These are phyloP conservation scores for Cladosporium sp. DNA, from an alignment of 2,329 filamentous ascomycete species.

Conservation along the genomic window DNA sequence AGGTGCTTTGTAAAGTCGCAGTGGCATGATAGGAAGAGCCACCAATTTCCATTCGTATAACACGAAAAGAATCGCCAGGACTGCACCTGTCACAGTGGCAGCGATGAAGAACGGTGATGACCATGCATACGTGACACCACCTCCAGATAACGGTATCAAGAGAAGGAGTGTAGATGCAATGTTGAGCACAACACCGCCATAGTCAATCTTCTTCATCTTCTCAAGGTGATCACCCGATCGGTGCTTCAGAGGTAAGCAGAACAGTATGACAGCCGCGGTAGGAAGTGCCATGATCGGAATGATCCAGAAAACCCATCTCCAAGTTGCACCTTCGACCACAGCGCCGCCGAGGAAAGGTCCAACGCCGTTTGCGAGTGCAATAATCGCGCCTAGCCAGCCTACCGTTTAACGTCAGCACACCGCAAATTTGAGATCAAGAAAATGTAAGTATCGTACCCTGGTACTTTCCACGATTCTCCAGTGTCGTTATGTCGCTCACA, in stretches of 20 bases:
- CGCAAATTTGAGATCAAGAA: neutral
- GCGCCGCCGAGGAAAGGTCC: constrained; percentile 45
- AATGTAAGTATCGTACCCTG: constrained; percentile 21
- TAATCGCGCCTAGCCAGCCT: constrained; percentile 32
- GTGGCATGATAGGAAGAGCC: constrained; percentile 10
- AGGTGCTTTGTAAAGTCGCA: constrained; percentile 5
- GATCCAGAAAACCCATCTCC: constrained; percentile 14
- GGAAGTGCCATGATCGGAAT: constrained; percentile 10
- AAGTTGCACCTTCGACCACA: constrained; percentile 8
- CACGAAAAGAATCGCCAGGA: constrained; percentile 7
- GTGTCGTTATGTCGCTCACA: constrained; percentile 48
- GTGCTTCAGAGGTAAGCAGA: constrained; percentile 19
- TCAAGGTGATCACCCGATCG: constrained; percentile 22
- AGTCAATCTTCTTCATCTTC: constrained; percentile 26
- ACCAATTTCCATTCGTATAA: constrained; percentile 11
- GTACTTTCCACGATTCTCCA: constrained; percentile 45
- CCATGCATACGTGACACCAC: constrained; percentile 12
- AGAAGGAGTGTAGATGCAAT: constrained; percentile 10
- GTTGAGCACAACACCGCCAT: constrained; percentile 3
- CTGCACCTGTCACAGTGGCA: constrained; percentile 9
- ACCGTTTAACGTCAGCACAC: neutral
- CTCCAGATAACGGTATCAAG: neutral
- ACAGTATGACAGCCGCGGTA: constrained; percentile 15
- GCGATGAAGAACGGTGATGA: constrained; percentile 6
- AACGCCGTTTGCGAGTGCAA: constrained; percentile 40